Base-by-base conservation (phyloP, 352 stramenopile genomes). In the Pythium phragmiticola region DNA sequence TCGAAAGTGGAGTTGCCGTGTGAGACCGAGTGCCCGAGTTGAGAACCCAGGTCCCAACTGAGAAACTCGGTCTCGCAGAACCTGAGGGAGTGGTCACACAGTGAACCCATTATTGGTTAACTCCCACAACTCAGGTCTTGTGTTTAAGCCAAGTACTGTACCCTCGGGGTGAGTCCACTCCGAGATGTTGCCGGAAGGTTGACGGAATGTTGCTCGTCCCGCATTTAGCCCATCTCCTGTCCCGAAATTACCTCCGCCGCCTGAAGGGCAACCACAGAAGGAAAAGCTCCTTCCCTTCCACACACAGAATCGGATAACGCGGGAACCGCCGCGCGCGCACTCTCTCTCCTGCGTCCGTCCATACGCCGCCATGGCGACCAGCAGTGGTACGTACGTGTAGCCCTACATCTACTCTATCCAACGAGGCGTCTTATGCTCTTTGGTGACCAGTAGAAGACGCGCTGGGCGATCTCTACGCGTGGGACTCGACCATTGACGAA, bases 401-500 rank as follows among this genome's bases (percentile, higher is more conserved):
- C n/a, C 0, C 26, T 39, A 17, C 11, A 30, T 37, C 17, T 58
- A 4, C 26, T 23, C 34, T 55, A 33, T 57, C 49, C 56, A 63
- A 60, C 60, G 42, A 51, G 49, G 2, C 17, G 14, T 60, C 41
- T 65, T 36, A 56, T 34, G 17, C 21, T 45, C 14, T 57, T 16
- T 47, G 7, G 14, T 1, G 42, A 26, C 30, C 14, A 7, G 26
- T 45, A 72, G 73, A 72, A 57, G 79, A 92, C 43, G 65, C 73
- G 60, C 65, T 92, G 52, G 71, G 70, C 56, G 77, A 87, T 58
- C 59, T 92, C n/a, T 90, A 90, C 63, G 70, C 58, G 13, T 89
- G 80, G 77, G 83, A 92, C 69, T 75, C 70, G 16, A 70, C 68
- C 36, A 84, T 92, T 56, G 80, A 90, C 41, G 79, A 89, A 53